Base-by-base conservation (phyloP, 129 eudicot genomes). In the Gnaphalium uliginosum region DNA sequence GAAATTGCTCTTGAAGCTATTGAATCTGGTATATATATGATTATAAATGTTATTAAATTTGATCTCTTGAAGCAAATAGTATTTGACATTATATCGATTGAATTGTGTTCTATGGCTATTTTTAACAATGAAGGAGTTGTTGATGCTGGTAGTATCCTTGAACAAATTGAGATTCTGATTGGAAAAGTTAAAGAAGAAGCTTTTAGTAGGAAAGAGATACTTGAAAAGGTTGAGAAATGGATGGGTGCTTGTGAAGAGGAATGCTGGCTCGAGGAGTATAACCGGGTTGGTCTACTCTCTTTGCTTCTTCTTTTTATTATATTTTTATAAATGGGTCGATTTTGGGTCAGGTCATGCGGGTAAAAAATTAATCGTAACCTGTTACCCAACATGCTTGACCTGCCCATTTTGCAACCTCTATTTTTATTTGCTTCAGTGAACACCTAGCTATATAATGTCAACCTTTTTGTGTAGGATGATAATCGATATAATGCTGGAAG, bases 211-310 rank as follows among this genome's bases (percentile, higher is more conserved):
- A 90, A 94, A 84, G 99, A 94, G 67, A 91, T 91, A 70, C 91
- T 91, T 53, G 97, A 91, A 56, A 91, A 73, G 76, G 92, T 91
- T 74, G 97, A 90, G 78, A 90, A 82, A 77, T 94, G 97, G 97
- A 84, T 89, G 84, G 85, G 74, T 30, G 98, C 98, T 13, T 83
- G 98, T 85, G 95, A 85, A 53, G 96, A 93, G 66, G 96, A 93
- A 81, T 85, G 91, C 70, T 93, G 98, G 98, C 98, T 93, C 23
- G 96, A 90, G 76, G 90, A 93, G 73, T 93, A 93, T 66, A 92
- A 92, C n/a, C 85, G 87, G 94, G 91, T 88, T 35, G 29, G 83
- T 78, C 66, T 19, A 67, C 13, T 67, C 39, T 27, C 10, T 67
- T 68, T 77, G 30, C 58, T 41, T 57, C 56, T 18, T n/a, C 9